Evolutionary conservation across 148 eudicot genomes (phyloP), one percentile per base, ranked within the genome.

Genomic region (Persicaria maculosa): DNA sequence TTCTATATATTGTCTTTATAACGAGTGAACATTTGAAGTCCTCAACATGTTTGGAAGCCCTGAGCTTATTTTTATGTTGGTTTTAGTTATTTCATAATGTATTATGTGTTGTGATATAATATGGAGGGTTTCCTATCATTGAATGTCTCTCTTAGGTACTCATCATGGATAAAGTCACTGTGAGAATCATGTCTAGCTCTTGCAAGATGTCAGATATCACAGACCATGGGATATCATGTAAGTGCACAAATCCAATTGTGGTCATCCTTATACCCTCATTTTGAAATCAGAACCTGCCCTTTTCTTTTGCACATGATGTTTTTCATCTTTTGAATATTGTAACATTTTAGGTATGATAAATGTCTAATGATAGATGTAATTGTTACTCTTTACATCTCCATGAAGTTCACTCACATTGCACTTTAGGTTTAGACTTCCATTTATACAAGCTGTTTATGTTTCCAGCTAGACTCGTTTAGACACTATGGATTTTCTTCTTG

Each of bases 131-230:
- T 20, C 8, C 44, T 22, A 7, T 50, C n/a, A 14, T 11, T 47
- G 31, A 70, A 50, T 31, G 52, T 75, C 75, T 58, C 59, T 46
- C 74, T 20, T 79, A 95, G 99, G 99, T 95, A 75, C 86, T 95
- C 62, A 95, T 95, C 80, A 95, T 95, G 99, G 99, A 95, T 83
- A 95, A 90, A 84, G 90, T 95, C 46, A 95, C 99, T 47, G 91
- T 92, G 71, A 95, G 85, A 85, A 96, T 95, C 71, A 92, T 95
- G 99, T 95, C 99, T 48, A 81, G 80, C 70, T 87, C 99, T 65
- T 95, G 99, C 88, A 92, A 92, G 81, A 95, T 95, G 99, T 88
- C 99, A 36, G 99, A 95, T 85, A 92, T 95, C 79, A 92, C 97
- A 17, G 99, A 92, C 77, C 87, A 95, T 72, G 99, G 97, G 74